phyloP scores from a whole-genome alignment of 768 basidiomycete genomes.

The Fistulinella prunicolor region DNA sequence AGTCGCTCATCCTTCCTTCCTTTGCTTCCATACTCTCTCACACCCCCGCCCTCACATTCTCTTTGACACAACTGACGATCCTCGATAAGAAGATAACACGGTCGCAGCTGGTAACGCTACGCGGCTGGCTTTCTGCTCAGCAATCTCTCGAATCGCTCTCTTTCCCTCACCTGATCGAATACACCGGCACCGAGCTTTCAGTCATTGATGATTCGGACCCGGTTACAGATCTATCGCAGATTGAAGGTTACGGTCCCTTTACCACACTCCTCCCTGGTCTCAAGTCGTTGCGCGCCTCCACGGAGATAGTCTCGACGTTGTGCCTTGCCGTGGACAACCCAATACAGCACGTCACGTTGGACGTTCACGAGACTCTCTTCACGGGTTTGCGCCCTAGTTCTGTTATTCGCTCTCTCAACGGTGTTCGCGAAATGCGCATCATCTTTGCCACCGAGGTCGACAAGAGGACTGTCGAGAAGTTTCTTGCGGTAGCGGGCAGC shows the following conservation, averaged over 20 bases:
- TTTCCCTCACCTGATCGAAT: conserved; percentile 26
- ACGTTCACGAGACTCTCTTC: conserved; percentile 28
- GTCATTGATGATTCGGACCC: conserved; percentile 12
- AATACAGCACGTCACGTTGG: conserved; percentile 21
- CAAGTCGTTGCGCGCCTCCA: conserved; percentile 26
- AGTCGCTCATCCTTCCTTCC: conserved; percentile 24
- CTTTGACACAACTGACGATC: conserved; percentile 26
- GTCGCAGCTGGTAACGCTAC: conserved; percentile 19
- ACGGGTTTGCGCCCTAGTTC: conserved; percentile 28
- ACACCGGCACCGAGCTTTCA: background rate
- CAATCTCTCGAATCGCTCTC: conserved; percentile 25
- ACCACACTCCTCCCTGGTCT: conserved; percentile 23
- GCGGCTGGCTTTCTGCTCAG: conserved; percentile 25
- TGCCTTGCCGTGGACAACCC: conserved; percentile 14
- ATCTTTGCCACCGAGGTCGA: conserved; percentile 32
- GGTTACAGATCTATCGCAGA: background rate
- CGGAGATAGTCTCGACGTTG: conserved; percentile 21
- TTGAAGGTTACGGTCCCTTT: background rate
- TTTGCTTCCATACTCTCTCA: conserved; percentile 23
- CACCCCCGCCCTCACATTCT: conserved; percentile 19
- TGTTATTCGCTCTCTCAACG: conserved; percentile 25
- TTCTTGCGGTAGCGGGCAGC: conserved; percentile 25
- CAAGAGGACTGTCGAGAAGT: conserved; percentile 32
- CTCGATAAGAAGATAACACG: conserved; percentile 25
- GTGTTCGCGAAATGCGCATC: conserved; percentile 29